These are phyloP conservation scores for Hirschioporus abietinus DNA, from an alignment of 768 basidiomycete species.

Conservation along the genomic window DNA sequence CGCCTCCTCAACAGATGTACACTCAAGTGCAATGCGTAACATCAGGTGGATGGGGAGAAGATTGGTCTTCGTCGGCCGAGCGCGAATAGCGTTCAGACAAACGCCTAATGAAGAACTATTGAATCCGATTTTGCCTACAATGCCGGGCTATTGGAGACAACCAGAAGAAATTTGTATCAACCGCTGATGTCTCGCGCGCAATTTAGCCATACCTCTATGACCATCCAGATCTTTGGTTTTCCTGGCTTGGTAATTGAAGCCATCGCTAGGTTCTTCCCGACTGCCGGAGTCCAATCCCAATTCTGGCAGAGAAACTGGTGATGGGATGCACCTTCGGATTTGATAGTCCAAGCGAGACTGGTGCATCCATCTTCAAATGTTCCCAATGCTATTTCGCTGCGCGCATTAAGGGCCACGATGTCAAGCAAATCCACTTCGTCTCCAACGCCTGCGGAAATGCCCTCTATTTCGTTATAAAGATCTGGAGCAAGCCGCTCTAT, in stretches of 20 bases:
- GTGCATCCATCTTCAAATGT: slow-evolving; percentile 33
- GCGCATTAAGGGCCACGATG: slow-evolving; percentile 30
- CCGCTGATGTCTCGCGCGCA: neutral
- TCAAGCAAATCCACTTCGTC: slow-evolving; percentile 21
- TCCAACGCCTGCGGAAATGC: slow-evolving; percentile 27
- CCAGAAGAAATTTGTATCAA: neutral
- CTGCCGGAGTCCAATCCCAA: slow-evolving; percentile 31
- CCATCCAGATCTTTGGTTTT: slow-evolving; percentile 31
- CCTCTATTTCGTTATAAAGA: slow-evolving; percentile 29
- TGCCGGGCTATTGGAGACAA: slow-evolving; percentile 23
- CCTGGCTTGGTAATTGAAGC: slow-evolving; percentile 22
- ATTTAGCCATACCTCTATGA: slow-evolving; percentile 25
- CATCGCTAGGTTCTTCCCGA: slow-evolving; percentile 29
- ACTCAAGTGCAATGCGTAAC: slow-evolving; percentile 28
- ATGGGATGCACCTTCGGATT: neutral
- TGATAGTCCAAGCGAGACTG: slow-evolving; percentile 24
- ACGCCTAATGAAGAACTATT: slow-evolving; percentile 31
- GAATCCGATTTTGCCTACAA: slow-evolving; percentile 34
- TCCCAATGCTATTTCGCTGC: slow-evolving; percentile 33
- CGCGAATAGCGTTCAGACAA: slow-evolving; percentile 32
- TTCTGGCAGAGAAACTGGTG: slow-evolving; percentile 28
- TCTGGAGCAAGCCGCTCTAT: slow-evolving; percentile 23
- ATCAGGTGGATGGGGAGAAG: slow-evolving; percentile 30
- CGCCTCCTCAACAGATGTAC: slow-evolving; percentile 21
- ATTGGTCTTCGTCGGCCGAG: slow-evolving; percentile 23